These are phyloP conservation scores for Kluyveromyces aestuarii DNA, from an alignment of 805 yeast genomes.

Conservation along the genomic window DNA sequence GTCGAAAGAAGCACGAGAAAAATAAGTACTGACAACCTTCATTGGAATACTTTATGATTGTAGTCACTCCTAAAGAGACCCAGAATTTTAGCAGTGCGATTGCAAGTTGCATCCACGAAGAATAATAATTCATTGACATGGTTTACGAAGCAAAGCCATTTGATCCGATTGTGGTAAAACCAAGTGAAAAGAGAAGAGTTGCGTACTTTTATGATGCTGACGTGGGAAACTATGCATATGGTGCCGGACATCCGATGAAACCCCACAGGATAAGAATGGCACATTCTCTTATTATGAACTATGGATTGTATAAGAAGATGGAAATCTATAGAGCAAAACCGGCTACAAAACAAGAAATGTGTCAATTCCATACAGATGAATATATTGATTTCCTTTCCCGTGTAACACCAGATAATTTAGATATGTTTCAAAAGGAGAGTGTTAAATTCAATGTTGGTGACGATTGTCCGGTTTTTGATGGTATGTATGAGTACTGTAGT, in stretches of 20 bases:
- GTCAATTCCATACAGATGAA: constrained; percentile 80
- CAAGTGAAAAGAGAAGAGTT: constrained; percentile 45
- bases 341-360: constrained; percentile 74
- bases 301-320: constrained; percentile 82
- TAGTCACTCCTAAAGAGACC: not conserved
- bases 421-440: constrained; percentile 40
- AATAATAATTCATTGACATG: constrained; percentile 20
- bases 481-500: constrained; percentile 64
- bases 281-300: constrained; percentile 79
- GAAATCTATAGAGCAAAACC: constrained; percentile 77
- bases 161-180: constrained; percentile 49
- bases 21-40: too few relatives aligned
- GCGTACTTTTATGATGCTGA: constrained; percentile 84
- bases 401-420: constrained; percentile 65
- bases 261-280: constrained; percentile 91
- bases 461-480: constrained; percentile 81
- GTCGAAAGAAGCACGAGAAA: not conserved
- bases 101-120: not conserved
- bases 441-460: constrained; percentile 90
- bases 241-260: constrained; percentile 98
- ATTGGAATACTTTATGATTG: not conserved
- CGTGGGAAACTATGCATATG: constrained; percentile 96
- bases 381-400: constrained; percentile 67
- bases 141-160: constrained; percentile 49
- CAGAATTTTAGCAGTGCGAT: not conserved